phyloP scores from a whole-genome alignment of 345 rosid genomes.

The Chamaenerion angustifolium region DNA sequence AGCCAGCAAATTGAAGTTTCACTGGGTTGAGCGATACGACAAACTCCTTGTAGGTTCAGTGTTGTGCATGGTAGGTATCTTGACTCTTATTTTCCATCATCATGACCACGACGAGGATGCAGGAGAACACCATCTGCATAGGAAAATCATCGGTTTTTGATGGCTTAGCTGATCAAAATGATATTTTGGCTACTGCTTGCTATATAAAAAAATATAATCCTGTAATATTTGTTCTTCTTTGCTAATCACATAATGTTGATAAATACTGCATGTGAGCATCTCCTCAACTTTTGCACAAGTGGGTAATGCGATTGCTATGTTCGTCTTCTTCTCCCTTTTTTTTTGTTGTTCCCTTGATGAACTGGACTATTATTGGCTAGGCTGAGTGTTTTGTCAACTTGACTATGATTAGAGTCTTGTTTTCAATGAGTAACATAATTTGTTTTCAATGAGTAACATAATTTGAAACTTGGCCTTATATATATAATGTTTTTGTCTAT shows the following conservation, averaged over 20 bases:
- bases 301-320: not conserved
- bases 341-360: not conserved
- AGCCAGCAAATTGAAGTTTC: slow-evolving; percentile 93
- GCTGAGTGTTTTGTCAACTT: too few relatives aligned
- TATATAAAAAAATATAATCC: not conserved
- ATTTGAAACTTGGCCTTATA: too few relatives aligned
- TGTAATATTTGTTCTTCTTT: not conserved
- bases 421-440: too few relatives aligned
- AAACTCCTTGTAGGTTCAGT: slow-evolving; percentile 93
- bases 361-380: too few relatives aligned
- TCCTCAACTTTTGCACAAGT: not conserved
- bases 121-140: slow-evolving; percentile 31
- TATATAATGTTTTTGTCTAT: too few relatives aligned
- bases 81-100: slow-evolving; percentile 81
- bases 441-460: too few relatives aligned
- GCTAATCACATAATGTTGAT: not conserved
- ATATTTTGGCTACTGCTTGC: not conserved
- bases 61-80: slow-evolving; percentile 78
- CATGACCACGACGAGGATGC: slow-evolving; percentile 40
- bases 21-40: slow-evolving; percentile 95
- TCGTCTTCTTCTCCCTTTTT: not conserved
- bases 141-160: slow-evolving; percentile 53
- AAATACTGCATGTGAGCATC: not conserved
- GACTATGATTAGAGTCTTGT: too few relatives aligned
- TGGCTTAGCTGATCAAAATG: not conserved